Conservation (phyloP, 441 rosid genomes). For the Biscutella laevigata region DNA sequence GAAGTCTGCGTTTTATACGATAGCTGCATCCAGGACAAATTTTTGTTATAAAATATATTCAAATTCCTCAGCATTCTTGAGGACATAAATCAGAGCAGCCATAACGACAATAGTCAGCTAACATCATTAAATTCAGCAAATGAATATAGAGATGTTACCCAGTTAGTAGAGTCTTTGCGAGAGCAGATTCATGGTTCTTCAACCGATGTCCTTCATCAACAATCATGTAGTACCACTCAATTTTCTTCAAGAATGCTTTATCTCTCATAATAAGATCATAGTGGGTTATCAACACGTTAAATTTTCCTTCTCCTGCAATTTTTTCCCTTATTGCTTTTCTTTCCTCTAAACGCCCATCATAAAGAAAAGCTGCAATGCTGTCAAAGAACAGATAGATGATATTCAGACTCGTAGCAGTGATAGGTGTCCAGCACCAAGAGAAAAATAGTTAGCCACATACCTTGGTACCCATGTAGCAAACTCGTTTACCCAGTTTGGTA, state of each 20-base stretch:
- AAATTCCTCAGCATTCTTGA: constrained; percentile 1
- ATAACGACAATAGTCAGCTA: constrained; percentile 3
- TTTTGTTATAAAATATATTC: constrained; percentile 19
- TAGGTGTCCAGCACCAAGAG: background rate
- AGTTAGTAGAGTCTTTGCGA: constrained; percentile 65
- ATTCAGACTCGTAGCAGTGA: constrained; percentile 1
- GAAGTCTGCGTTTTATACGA: constrained; percentile 84
- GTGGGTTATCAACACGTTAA: constrained; percentile 83
- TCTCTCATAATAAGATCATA: constrained; percentile 97
- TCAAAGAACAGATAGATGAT: constrained; percentile 19
- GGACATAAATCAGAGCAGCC: background rate
- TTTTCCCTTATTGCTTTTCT: constrained; percentile 81
- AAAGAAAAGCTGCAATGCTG: constrained; percentile 87
- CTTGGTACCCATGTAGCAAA: constrained; percentile 91
- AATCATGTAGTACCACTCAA: constrained; percentile 83
- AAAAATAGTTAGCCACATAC: constrained; percentile 31
- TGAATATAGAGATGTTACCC: constrained; percentile 48
- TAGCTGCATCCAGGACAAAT: constrained; percentile 53
- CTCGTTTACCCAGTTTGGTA: constrained; percentile 95
- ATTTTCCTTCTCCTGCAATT: constrained; percentile 53
- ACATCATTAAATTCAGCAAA: constrained; percentile 6
- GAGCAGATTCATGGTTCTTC: constrained; percentile 94
- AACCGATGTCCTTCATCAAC: constrained; percentile 99
- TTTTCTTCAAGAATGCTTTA: constrained; percentile 82
- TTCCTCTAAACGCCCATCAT: constrained; percentile 96